Percentiles rank a stretch among this genome's conserved stretches.
Conservation (phyloP, 1,284 basidiomycete genomes). For the Melanopsichium pennsylvanicum region DNA sequence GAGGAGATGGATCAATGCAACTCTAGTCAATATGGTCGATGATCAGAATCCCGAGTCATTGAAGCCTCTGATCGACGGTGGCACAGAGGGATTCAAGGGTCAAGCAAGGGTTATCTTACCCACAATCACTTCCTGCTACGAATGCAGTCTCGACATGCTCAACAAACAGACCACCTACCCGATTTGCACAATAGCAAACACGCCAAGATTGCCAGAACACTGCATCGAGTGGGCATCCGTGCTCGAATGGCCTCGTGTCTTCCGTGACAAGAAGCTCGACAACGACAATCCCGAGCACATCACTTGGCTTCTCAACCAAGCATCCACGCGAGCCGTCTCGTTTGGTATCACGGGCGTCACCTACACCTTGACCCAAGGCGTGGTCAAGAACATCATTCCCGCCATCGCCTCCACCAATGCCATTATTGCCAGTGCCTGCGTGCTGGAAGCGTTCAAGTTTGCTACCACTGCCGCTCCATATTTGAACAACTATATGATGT, state of each 20-base stretch:
- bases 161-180: conserved; percentile 97
- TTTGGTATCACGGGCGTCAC: conserved; percentile 98
- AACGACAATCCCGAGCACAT: conserved; percentile 94
- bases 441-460: conserved; percentile 99
- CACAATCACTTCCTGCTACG: conserved; percentile 94
- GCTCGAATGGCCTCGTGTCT: conserved; percentile 94
- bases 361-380: conserved; percentile 96
- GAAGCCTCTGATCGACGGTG: conserved; percentile 98
- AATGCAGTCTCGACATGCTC: conserved; percentile 97
- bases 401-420: conserved; percentile 70
- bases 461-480: conserved; percentile 92
- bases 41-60: conserved; percentile 84
- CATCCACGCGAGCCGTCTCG: conserved; percentile 77
- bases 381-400: conserved; percentile 99
- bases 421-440: conserved; percentile 79
- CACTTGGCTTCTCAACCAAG: conserved; percentile 85
- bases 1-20: conserved; percentile 98
- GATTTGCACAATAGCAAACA: conserved; percentile 99
- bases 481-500: conserved; percentile 94
- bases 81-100: conserved; percentile 99
- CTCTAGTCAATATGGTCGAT: conserved; percentile 88
- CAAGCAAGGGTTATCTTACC: conserved; percentile 97
- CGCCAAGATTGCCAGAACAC: conserved; percentile 95
- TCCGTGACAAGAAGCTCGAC: conserved; percentile 70
- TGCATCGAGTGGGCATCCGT: conserved; percentile 99